These are phyloP conservation scores for Gonapodya prolifera DNA, from an alignment of 192 early-diverging fungal species.

Conservation along the genomic window DNA sequence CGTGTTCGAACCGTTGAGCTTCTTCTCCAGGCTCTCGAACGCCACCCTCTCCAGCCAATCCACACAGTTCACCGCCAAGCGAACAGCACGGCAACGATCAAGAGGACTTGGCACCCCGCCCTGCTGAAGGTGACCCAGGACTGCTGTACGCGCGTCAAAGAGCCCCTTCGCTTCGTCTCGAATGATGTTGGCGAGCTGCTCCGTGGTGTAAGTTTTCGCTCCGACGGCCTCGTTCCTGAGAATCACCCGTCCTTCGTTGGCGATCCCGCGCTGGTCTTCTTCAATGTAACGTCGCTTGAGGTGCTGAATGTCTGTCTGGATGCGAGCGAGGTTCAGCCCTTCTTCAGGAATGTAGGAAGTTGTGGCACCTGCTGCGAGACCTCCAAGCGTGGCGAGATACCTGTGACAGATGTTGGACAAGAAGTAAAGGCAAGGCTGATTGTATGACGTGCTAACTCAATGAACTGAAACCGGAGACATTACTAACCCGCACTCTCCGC, in stretches of 20 bases:
- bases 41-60: constrained; percentile 66
- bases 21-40: constrained; percentile 22
- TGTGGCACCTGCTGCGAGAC: constrained; percentile 75
- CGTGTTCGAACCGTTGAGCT: constrained; percentile 12
- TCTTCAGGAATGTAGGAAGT: constrained; percentile 90
- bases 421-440: not conserved
- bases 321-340: constrained; percentile 58
- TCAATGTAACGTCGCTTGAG: constrained; percentile 61
- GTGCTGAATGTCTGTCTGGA: constrained; percentile 79
- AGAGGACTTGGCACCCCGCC: constrained; percentile 86
- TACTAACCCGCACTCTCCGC: constrained; percentile 76
- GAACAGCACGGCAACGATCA: constrained; percentile 88
- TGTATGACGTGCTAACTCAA: too few relatives aligned
- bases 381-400: constrained; percentile 73
- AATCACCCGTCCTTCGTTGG: constrained; percentile 72
- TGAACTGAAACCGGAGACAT: too few relatives aligned
- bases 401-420: too few relatives aligned
- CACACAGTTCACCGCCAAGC: constrained; percentile 65
- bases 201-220: constrained; percentile 73
- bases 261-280: constrained; percentile 47
- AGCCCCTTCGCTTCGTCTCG: constrained; percentile 73
- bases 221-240: constrained; percentile 63
- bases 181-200: constrained; percentile 73
- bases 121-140: constrained; percentile 92
- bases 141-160: constrained; percentile 81